phyloP scores from a whole-genome alignment of 345 rosid genomes.

The Draba incana region DNA sequence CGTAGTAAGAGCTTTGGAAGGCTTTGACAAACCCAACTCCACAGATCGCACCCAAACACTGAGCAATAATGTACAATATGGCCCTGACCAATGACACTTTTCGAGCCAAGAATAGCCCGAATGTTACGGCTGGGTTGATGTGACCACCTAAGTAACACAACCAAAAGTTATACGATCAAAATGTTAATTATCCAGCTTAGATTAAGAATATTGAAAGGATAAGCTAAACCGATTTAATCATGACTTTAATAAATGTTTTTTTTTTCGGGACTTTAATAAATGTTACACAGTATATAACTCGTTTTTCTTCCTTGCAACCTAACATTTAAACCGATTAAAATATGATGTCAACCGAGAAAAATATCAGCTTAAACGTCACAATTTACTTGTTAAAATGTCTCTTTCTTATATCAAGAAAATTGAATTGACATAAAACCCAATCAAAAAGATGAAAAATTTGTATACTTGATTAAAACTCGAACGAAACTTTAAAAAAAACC shows the following conservation, averaged over 20 bases:
- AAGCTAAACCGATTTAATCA: constrained; percentile 4
- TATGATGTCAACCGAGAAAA: no score
- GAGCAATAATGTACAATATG: constrained; percentile 63
- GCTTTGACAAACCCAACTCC: constrained; percentile 68
- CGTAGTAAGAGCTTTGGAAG: constrained; percentile 59
- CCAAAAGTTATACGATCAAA: neutral
- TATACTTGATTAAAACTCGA: neutral
- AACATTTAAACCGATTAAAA: neutral
- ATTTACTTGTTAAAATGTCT: no score
- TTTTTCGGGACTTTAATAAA: neutral
- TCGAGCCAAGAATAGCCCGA: constrained; percentile 63
- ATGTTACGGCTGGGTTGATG: constrained; percentile 73
- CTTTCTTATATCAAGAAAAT: no score
- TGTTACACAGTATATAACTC: neutral
- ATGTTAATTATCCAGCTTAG: neutral
- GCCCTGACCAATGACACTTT: constrained; percentile 69
- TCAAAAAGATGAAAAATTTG: neutral
- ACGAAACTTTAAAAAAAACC: neutral
- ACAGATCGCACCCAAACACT: constrained; percentile 72
- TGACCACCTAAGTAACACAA: constrained; percentile 55
- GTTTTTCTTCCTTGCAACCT: neutral
- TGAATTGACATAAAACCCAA: no score
- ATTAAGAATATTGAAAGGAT: neutral
- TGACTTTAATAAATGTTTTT: neutral
- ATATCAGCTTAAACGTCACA: no score